Conservation (phyloP, 2,329 filamentous ascomycete genomes). For the Lachnellula subtilissima region DNA sequence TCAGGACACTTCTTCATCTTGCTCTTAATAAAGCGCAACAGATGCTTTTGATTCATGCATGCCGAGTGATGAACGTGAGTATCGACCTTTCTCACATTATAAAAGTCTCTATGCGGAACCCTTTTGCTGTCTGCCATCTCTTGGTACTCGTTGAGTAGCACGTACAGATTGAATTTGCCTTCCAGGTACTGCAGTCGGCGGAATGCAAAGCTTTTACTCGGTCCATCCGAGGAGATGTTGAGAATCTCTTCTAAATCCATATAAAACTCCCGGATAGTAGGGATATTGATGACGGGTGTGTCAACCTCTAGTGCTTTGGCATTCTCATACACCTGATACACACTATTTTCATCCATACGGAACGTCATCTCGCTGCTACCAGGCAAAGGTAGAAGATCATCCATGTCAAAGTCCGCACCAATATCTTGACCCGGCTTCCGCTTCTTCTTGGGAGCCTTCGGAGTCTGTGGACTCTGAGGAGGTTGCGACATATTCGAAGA, state of each 20-base stretch:
- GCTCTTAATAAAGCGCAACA: constrained; percentile 97
- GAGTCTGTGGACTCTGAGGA: constrained; percentile 33
- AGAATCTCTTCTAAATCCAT: constrained; percentile 86
- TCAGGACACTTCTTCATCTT: constrained; percentile 99
- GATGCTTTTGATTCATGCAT: constrained; percentile 99
- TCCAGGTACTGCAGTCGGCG: constrained; percentile 91
- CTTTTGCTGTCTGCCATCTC: constrained; percentile 97
- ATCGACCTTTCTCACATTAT: constrained; percentile 97
- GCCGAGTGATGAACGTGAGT: constrained; percentile 99
- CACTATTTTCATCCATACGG: constrained; percentile 73
- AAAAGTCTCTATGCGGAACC: constrained; percentile 96
- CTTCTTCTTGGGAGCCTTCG: constrained; percentile 49
- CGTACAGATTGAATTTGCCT: constrained; percentile 94
- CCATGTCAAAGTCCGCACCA: constrained; percentile 84
- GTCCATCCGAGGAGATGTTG: constrained; percentile 88
- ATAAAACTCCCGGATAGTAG: constrained; percentile 91
- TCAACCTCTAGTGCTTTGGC: constrained; percentile 55
- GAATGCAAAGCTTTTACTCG: constrained; percentile 95
- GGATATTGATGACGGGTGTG: constrained; percentile 74
- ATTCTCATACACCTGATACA: constrained; percentile 88
- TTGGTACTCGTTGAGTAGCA: constrained; percentile 91
- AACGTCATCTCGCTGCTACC: constrained; percentile 65
- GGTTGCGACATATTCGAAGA: constrained; percentile 26
- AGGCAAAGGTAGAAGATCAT: constrained; percentile 72
- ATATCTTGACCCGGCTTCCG: constrained; percentile 87